phyloP scores from a whole-genome alignment of 257 asterid genomes.

The Fraxinus pennsylvanica region DNA sequence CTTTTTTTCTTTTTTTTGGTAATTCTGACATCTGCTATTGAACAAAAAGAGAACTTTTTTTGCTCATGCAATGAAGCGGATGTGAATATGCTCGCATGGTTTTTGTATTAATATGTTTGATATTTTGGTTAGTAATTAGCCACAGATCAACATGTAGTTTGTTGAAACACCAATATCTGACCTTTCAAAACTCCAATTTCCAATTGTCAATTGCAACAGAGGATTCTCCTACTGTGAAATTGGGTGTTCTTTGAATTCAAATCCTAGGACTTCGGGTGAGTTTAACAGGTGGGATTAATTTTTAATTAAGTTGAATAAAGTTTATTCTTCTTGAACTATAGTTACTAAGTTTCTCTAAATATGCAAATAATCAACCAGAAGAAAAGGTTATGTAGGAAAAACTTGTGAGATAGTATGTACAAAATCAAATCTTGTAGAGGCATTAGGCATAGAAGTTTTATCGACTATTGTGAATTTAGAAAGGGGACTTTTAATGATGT shows the following conservation, averaged over 20 bases:
- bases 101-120: background rate
- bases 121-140: conserved; percentile 35
- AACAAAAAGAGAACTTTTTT: background rate
- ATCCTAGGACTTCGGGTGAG: conserved; percentile 45
- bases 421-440: background rate
- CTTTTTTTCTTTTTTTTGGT: background rate
- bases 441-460: background rate
- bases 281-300: conserved; percentile 8
- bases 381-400: conserved; percentile 1
- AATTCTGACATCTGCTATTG: background rate
- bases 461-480: background rate
- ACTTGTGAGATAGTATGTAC: background rate
- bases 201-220: conserved; percentile 32
- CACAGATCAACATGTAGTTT: conserved; percentile 44
- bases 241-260: conserved; percentile 26
- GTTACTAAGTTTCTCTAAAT: background rate
- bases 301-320: background rate
- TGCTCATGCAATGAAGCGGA: background rate
- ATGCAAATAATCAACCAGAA: background rate
- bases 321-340: background rate
- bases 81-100: background rate
- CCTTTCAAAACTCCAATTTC: conserved; percentile 32
- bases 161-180: conserved; percentile 71
- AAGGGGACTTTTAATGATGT: background rate
- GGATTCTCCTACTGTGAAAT: conserved; percentile 28